phyloP scores from a whole-genome alignment of 129 eudicot genomes.

The Mikania micrantha region DNA sequence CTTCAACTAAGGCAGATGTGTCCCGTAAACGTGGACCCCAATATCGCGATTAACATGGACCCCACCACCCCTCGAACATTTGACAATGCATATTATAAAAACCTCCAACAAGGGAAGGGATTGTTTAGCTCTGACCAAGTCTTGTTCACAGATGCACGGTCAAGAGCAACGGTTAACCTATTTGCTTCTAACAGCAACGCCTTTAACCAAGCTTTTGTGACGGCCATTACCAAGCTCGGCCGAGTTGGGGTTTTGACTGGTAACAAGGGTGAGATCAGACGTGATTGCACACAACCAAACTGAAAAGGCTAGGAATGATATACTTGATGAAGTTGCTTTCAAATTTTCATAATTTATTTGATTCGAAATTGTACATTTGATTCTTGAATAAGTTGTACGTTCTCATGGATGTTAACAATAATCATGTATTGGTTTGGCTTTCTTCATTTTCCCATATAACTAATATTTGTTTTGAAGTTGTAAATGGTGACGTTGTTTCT shows the following conservation, averaged over 20 bases:
- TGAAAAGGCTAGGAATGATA: conserved; percentile 24
- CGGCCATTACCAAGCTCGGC: conserved; percentile 69
- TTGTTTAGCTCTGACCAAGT: conserved; percentile 64
- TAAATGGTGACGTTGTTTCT: too few relatives aligned
- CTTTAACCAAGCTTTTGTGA: conserved; percentile 48
- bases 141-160: conserved; percentile 46
- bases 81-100: conserved; percentile 67
- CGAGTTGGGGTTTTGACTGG: conserved; percentile 82
- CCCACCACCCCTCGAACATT: conserved; percentile 59
- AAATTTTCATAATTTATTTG: not conserved
- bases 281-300: conserved; percentile 39
- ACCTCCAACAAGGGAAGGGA: conserved; percentile 67
- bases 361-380: conserved; percentile 1
- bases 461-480: too few relatives aligned
- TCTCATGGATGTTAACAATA: conserved; percentile 5
- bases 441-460: too few relatives aligned
- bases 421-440: conserved; percentile 18
- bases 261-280: conserved; percentile 60
- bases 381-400: conserved; percentile 19
- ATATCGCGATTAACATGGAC: conserved; percentile 79
- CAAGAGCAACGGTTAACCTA: conserved; percentile 43
- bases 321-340: not conserved
- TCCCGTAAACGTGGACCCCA: conserved; percentile 58
- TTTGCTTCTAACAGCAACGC: conserved; percentile 56
- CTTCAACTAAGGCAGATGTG: conserved; percentile 57